phyloP scores from a whole-genome alignment of 208 protist genomes.

The Crithidia fasciculata region DNA sequence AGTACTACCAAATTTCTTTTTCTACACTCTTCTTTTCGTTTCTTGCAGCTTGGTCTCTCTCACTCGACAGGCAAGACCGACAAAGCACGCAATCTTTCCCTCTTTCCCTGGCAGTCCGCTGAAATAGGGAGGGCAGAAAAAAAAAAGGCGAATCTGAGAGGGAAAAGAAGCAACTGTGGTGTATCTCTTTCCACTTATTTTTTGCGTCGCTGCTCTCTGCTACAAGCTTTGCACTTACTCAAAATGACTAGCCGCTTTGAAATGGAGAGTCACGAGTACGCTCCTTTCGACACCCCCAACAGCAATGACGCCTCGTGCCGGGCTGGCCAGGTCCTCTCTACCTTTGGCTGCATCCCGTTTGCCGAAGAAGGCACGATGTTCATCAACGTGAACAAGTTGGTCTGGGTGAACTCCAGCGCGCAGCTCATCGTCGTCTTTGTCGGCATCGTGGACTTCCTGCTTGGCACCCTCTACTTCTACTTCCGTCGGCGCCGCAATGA shows the following conservation, averaged over 20 bases:
- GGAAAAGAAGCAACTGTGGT: too few relatives aligned
- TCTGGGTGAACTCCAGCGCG: conserved; percentile 35
- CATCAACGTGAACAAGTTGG: conserved; percentile 36
- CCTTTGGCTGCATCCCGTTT: conserved; percentile 37
- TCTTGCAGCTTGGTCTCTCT: too few relatives aligned
- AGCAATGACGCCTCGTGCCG: conserved; percentile 15
- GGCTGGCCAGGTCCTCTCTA: conserved; percentile 16
- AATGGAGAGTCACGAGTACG: too few relatives aligned
- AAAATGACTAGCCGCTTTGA: too few relatives aligned
- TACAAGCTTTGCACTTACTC: too few relatives aligned
- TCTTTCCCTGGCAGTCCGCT: background rate
- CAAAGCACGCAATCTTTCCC: background rate
- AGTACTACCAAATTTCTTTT: too few relatives aligned
- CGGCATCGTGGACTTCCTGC: conserved; percentile 34
- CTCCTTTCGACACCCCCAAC: background rate
- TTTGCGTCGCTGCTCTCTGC: background rate
- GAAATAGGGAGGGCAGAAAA: too few relatives aligned
- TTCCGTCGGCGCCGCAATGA: conserved; percentile 29
- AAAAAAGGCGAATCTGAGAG: too few relatives aligned
- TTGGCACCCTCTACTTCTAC: conserved; percentile 40
- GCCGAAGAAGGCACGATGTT: conserved; percentile 30
- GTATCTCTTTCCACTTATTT: background rate
- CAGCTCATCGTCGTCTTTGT: conserved; percentile 40
- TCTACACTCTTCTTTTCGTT: too few relatives aligned
- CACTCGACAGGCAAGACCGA: too few relatives aligned